Evolutionary conservation across 129 eudicot genomes (phyloP).

Genomic region (carrot (Daucus carota)): DH1_v3.0 NC_030386.2:23627001-23627500

Average conservation of each 20-base stretch:
- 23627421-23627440: not conserved
- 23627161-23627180: constrained; percentile 15
- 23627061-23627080: constrained; percentile 5
- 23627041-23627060: too few relatives aligned
- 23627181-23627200: not conserved
- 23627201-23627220: constrained; percentile 6
- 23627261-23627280: constrained; percentile 18
- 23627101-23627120: constrained; percentile 15
- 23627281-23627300: constrained; percentile 22
- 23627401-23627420: not conserved
- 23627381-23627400: not conserved
- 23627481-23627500: constrained; percentile 15
- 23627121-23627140: constrained; percentile 15
- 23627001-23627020: not conserved
- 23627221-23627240: not conserved
- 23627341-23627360: not conserved
- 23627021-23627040: not conserved
- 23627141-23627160: constrained; percentile 17
- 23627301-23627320: not conserved
- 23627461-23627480: not conserved
- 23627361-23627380: not conserved
- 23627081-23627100: constrained; percentile 13
- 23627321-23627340: constrained; percentile 3
- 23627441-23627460: not conserved
- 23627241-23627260: constrained; percentile 12